phyloP scores from a whole-genome alignment of 139 green algal genomes.

The Closterium sp. region DNA sequence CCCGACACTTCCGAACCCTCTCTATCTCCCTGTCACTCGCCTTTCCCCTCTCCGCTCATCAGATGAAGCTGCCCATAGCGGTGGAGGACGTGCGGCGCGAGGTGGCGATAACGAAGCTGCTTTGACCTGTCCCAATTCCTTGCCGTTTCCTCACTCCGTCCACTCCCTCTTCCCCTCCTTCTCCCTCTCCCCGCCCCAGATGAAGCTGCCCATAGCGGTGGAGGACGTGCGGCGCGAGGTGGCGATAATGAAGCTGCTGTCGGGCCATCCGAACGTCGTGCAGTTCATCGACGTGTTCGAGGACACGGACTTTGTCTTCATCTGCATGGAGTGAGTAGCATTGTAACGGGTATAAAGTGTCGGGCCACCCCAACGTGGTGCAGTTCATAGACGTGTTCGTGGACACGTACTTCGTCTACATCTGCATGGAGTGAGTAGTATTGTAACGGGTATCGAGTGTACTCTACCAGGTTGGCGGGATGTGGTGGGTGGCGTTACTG shows the following conservation, averaged over 20 bases:
- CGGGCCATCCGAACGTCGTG: conserved; percentile 52
- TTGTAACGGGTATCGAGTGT: too few relatives aligned
- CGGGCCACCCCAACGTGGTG: conserved; percentile 48
- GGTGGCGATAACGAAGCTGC: conserved; percentile 44
- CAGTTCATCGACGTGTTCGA: conserved; percentile 52
- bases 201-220: conserved; percentile 43
- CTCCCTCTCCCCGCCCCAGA: neutral
- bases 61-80: conserved; percentile 42
- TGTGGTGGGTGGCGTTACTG: too few relatives aligned
- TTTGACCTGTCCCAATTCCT: too few relatives aligned
- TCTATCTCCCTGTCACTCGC: too few relatives aligned
- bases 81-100: conserved; percentile 48
- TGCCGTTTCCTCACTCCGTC: too few relatives aligned
- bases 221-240: conserved; percentile 51
- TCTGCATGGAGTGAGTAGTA: conserved; percentile 49
- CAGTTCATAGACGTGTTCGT: conserved; percentile 47
- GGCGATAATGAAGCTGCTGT: conserved; percentile 43
- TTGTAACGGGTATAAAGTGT: neutral
- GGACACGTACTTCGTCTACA: conserved; percentile 43
- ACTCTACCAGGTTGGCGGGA: too few relatives aligned
- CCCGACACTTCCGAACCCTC: too few relatives aligned
- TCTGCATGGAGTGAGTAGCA: conserved; percentile 45
- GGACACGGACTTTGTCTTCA: conserved; percentile 47
- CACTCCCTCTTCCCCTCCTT: too few relatives aligned
- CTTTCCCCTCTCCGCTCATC: too few relatives aligned